These are phyloP conservation scores for Canna indica DNA, from an alignment of 176 grass and related monocot genomes.

Conservation along the genomic window DNA sequence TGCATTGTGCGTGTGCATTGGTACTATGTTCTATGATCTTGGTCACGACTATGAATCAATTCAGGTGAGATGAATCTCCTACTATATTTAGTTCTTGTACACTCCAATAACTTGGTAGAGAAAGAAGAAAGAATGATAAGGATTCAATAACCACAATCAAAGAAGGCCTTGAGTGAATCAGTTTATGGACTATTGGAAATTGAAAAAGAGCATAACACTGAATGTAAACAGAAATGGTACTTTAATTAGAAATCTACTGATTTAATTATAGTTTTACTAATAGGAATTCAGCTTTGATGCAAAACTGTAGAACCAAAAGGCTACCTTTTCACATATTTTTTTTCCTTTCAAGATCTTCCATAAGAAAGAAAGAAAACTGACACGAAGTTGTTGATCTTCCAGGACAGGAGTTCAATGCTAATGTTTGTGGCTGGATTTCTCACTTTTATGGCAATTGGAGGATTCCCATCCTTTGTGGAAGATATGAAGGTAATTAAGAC, in stretches of 20 bases:
- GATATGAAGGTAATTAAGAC: slow-evolving; percentile 69
- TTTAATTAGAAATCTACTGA: too few species aligned
- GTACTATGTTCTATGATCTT: slow-evolving; percentile 56
- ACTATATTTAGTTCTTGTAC: background rate
- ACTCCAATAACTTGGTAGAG: background rate
- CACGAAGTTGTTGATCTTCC: background rate
- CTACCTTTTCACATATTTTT: too few species aligned
- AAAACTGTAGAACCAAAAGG: too few species aligned
- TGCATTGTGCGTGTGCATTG: slow-evolving; percentile 58
- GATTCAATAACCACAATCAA: background rate
- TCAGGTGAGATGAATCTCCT: slow-evolving; percentile 30
- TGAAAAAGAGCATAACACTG: too few species aligned
- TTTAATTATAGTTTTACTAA: too few species aligned
- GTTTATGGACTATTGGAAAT: background rate
- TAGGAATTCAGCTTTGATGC: too few species aligned
- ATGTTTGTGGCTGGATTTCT: slow-evolving; percentile 79
- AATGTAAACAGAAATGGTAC: too few species aligned
- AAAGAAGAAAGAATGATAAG: background rate
- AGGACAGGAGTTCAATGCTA: slow-evolving; percentile 84
- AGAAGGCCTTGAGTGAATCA: background rate
- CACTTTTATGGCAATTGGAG: slow-evolving; percentile 93
- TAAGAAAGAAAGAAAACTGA: too few species aligned
- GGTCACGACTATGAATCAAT: slow-evolving; percentile 68
- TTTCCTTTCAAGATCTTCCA: too few species aligned
- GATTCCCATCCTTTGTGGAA: slow-evolving; percentile 93